Evolutionary conservation across 202 grass and related monocot genomes (phyloP).

Genomic region (Thinopyrum obtusiflorum): DNA sequence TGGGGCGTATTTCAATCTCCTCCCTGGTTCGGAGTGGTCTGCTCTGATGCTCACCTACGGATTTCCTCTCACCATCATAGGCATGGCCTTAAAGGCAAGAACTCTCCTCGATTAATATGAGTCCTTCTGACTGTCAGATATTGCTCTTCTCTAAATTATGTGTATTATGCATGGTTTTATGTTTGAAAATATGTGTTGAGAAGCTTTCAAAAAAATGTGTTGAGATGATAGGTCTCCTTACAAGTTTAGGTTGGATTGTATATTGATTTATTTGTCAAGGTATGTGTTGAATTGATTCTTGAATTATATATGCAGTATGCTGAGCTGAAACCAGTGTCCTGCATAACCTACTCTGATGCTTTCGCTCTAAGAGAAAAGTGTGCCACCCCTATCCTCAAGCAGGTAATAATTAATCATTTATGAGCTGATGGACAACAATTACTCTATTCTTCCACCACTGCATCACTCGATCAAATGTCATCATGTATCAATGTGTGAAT

Average conservation of each 20-base stretch:
- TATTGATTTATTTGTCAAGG: background rate
- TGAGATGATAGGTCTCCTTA: background rate
- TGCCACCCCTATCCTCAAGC: slow-evolving; percentile 92
- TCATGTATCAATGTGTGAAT: background rate
- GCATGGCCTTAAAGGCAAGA: slow-evolving; percentile 95
- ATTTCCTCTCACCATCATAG: slow-evolving; percentile 93
- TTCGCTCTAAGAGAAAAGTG: slow-evolving; percentile 80
- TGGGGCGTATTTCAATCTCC: slow-evolving; percentile 89
- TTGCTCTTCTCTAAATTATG: background rate
- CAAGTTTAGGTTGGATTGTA: background rate
- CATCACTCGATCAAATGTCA: slow-evolving; percentile 2
- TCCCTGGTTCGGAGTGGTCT: slow-evolving; percentile 93
- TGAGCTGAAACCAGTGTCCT: slow-evolving; percentile 91
- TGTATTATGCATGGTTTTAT: background rate
- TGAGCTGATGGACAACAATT: background rate
- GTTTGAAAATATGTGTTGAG: background rate
- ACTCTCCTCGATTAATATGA: background rate
- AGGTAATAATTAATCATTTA: slow-evolving; percentile 47
- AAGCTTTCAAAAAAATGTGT: background rate
- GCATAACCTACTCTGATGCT: slow-evolving; percentile 82
- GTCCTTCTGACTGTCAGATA: background rate
- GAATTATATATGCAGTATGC: slow-evolving; percentile 70
- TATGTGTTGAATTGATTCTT: slow-evolving; percentile 38
- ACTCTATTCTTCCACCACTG: background rate
- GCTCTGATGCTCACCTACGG: slow-evolving; percentile 93